phyloP scores from a whole-genome alignment of 495 filamentous ascomycete genomes.

The Penicillium malachiteum region DNA sequence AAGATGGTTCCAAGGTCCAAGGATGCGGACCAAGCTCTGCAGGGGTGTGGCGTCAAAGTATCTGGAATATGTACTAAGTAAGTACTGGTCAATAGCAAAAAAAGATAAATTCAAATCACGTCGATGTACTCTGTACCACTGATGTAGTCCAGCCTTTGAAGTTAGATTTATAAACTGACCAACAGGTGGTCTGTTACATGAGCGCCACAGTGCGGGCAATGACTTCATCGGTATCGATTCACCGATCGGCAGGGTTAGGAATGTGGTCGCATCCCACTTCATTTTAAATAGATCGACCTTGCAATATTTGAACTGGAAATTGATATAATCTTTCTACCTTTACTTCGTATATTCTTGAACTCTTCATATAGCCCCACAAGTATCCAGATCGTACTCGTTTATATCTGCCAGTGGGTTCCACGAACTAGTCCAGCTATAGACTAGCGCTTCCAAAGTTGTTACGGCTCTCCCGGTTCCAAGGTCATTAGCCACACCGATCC shows the following conservation, averaged over 20 bases:
- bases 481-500: slow-evolving; percentile 10
- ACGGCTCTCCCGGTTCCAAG: slow-evolving; percentile 5
- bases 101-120: no score
- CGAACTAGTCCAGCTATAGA: slow-evolving; percentile 19
- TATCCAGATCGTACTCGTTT: neutral
- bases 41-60: neutral
- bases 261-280: slow-evolving; percentile 8
- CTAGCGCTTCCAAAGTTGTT: slow-evolving; percentile 13
- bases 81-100: neutral
- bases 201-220: slow-evolving; percentile 15
- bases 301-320: no score
- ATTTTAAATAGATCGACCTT: no score
- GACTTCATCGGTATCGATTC: slow-evolving; percentile 22
- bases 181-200: neutral
- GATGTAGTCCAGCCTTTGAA: neutral
- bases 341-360: neutral
- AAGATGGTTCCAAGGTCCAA: neutral
- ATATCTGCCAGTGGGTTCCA: neutral
- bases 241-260: slow-evolving; percentile 16
- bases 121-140: no score
- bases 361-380: neutral
- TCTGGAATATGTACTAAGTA: neutral
- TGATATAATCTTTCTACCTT: no score
- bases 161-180: neutral
- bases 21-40: no score